Percentiles rank a stretch among this genome's conserved stretches.
phyloP scores from a whole-genome alignment of 495 filamentous ascomycete genomes.

The Podospora pseudopauciseta region DNA sequence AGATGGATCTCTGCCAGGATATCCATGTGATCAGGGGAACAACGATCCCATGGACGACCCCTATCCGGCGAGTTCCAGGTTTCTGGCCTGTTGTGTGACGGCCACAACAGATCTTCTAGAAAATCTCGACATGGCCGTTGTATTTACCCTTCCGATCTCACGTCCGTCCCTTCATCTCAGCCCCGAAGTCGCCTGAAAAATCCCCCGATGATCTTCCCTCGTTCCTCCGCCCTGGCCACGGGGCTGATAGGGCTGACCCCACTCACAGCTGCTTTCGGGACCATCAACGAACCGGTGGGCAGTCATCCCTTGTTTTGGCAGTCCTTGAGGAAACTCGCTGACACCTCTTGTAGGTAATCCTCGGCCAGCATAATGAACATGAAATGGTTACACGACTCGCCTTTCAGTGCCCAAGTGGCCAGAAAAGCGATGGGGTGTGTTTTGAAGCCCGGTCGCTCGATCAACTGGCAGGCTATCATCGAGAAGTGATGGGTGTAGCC shows the following conservation, averaged over 20 bases:
- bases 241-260: neutral
- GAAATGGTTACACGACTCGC: conserved; percentile 33
- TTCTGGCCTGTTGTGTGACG: neutral
- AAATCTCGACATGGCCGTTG: neutral
- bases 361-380: conserved; percentile 32
- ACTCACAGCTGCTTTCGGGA: conserved; percentile 20
- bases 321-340: neutral
- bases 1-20: neutral
- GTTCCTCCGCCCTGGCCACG: neutral
- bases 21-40: neutral
- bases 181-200: neutral
- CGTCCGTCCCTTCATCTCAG: neutral
- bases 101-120: neutral
- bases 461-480: conserved; percentile 29
- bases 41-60: neutral
- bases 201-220: neutral
- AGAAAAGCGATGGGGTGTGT: conserved; percentile 27
- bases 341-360: neutral
- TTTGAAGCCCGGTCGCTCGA: conserved; percentile 31
- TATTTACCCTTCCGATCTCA: neutral
- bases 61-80: neutral
- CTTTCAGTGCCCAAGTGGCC: conserved; percentile 26
- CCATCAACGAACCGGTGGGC: conserved; percentile 26
- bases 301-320: neutral
- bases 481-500: conserved; percentile 21